These are phyloP conservation scores for Debaryomyces tyrocola DNA, from an alignment of 805 yeast genomes.

Conservation along the genomic window DNA sequence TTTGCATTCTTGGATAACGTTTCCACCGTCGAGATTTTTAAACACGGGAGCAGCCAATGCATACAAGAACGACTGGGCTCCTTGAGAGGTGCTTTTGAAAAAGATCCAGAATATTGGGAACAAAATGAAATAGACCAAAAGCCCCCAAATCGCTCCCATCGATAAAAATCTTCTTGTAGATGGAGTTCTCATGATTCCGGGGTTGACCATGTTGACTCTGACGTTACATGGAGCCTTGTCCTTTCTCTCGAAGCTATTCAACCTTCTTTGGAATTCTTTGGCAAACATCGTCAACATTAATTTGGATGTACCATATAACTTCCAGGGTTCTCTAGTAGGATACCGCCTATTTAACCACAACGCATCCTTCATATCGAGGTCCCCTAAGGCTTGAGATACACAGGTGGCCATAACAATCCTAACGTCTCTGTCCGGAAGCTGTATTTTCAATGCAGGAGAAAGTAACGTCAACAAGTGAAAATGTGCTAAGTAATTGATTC, in stretches of 20 bases:
- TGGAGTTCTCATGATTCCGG: slow-evolving; percentile 89
- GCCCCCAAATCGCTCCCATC: slow-evolving; percentile 67
- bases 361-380: slow-evolving; percentile 61
- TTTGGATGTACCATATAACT: slow-evolving; percentile 79
- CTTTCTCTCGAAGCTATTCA: slow-evolving; percentile 59
- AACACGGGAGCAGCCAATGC: slow-evolving; percentile 74
- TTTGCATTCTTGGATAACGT: slow-evolving; percentile 72
- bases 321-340: slow-evolving; percentile 66
- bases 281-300: slow-evolving; percentile 72
- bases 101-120: slow-evolving; percentile 86
- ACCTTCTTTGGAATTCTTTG: slow-evolving; percentile 70
- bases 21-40: slow-evolving; percentile 60
- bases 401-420: slow-evolving; percentile 80
- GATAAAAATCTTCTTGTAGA: slow-evolving; percentile 76
- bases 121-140: slow-evolving; percentile 58
- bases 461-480: slow-evolving; percentile 77
- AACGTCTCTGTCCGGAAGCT: slow-evolving; percentile 94
- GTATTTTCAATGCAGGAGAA: slow-evolving; percentile 81
- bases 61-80: slow-evolving; percentile 74
- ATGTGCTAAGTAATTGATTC: slow-evolving; percentile 78
- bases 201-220: slow-evolving; percentile 75
- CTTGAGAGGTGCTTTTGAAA: slow-evolving; percentile 72
- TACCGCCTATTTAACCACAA: slow-evolving; percentile 62
- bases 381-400: slow-evolving; percentile 72
- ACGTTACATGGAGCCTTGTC: slow-evolving; percentile 74